These are phyloP conservation scores for Aspergillus sp. DNA, from an alignment of 2,329 filamentous ascomycete genomes.

Conservation along the genomic window DNA sequence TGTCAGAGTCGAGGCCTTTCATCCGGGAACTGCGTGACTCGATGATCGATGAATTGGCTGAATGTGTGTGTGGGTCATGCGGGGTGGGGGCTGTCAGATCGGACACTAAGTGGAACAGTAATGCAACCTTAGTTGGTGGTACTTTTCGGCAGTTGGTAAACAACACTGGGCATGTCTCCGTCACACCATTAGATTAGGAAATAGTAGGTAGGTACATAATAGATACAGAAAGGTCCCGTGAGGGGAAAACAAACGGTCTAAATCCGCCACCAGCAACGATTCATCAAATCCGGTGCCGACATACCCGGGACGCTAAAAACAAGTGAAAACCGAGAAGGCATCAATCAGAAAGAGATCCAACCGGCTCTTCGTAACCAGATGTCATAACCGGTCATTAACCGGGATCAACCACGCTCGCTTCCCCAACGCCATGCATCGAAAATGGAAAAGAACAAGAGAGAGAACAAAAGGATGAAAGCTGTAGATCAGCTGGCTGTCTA, in stretches of 20 bases:
- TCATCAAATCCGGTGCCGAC: conserved; percentile 3
- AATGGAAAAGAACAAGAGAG: conserved; percentile 3
- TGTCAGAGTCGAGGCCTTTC: too few relatives aligned
- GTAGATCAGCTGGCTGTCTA: conserved; percentile 24
- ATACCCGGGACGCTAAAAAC: conserved; percentile 6
- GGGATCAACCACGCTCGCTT: conserved; percentile 3
- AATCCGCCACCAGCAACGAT: conserved; percentile 1
- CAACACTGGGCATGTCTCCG: neutral
- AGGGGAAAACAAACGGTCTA: conserved; percentile 8
- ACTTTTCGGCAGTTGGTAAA: neutral
- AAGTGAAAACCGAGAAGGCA: neutral
- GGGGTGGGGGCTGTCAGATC: conserved; percentile 11
- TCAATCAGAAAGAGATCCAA: neutral
- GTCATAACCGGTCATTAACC: neutral
- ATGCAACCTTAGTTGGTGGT: conserved; percentile 13
- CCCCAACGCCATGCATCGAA: conserved; percentile 8
- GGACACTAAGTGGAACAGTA: conserved; percentile 8
- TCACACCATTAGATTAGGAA: neutral
- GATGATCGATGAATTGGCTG: too few relatives aligned
- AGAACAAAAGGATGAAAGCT: too few relatives aligned
- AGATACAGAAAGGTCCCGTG: neutral
- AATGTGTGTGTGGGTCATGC: too few relatives aligned
- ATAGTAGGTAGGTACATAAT: conserved; percentile 4
- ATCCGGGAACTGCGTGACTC: too few relatives aligned
- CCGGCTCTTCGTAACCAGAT: neutral